A percentile compares a stretch with the other conserved stretches of the same genome.
Conservation (phyloP, 495 filamentous ascomycete genomes). For the Daldinia grandis region DNA sequence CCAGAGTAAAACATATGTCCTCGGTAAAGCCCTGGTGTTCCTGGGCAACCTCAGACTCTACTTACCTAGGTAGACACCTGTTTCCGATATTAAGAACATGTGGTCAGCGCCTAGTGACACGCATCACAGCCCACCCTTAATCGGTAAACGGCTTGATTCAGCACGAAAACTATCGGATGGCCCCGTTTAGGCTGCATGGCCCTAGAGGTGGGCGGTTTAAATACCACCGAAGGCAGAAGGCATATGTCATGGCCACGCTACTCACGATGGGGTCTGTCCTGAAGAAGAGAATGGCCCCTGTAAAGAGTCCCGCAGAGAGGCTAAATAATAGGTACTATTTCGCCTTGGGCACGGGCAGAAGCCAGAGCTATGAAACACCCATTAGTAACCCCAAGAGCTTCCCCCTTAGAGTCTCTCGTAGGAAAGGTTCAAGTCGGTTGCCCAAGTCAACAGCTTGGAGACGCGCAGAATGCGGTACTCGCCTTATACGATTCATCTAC, state of each 20-base stretch:
- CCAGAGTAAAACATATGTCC: too few relatives aligned
- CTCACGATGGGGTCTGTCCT: background rate
- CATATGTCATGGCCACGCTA: background rate
- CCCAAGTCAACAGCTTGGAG: too few relatives aligned
- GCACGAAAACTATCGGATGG: background rate
- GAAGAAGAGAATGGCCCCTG: background rate
- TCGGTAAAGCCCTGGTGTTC: too few relatives aligned
- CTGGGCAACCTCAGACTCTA: too few relatives aligned
- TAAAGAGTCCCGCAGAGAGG: background rate
- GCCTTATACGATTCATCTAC: too few relatives aligned
- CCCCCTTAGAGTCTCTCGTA: background rate
- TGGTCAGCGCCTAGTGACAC: background rate
- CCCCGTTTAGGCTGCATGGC: background rate
- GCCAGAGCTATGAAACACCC: background rate
- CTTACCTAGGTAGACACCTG: too few relatives aligned
- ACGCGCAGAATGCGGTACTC: too few relatives aligned
- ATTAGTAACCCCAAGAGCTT: background rate
- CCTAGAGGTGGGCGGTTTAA: too few relatives aligned
- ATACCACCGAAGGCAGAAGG: too few relatives aligned
- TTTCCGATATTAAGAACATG: background rate
- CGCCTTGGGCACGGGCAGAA: background rate
- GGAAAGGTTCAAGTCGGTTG: background rate
- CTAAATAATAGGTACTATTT: background rate
- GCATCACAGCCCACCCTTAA: background rate
- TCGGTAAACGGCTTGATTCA: background rate